Evolutionary conservation across 768 basidiomycete species (phyloP), one percentile per base, ranked within the genome.

Genomic region (Galerina marginata): DNA sequence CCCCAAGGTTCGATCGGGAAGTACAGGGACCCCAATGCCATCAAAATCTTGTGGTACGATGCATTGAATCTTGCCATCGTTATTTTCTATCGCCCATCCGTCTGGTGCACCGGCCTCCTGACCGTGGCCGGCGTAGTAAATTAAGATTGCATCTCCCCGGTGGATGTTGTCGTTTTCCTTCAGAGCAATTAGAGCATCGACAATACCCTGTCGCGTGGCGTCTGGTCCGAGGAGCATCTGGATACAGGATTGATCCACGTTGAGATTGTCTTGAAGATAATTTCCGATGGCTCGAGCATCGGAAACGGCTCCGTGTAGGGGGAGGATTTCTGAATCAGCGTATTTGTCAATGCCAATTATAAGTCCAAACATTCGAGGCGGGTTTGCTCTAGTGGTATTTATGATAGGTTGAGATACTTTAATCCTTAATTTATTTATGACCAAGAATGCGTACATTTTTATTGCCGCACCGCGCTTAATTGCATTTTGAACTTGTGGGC

Each of bases 111-210:
- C 12, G 23, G 23, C 16, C 12, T 49, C 39, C n/a, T 58, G 9
- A n/a, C 56, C 56, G 23, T 58, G 56, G 9, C 56, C 56, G 23
- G 56, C 56, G 14, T 48, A 58, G 14, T 46, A 58, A 43, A 58
- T 58, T 14, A 58, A 39, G 23, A 58, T 58, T 1, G 56, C 37
- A 26, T 58, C 56, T 36, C 40, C 48, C 4, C 15, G 16, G 6
- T 43, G 3, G 15, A 58, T 58, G 38, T 15, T 16, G 3, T 46
- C 14, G 15, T 44, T 44, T 4, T 7, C 39, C 11, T 55, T 40
- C 38, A 55, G 11, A 15, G 14, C 23, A 36, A 55, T 9, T 6
- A 55, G 39, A 40, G 54, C 54, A 15, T 55, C 26, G 54, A 55
- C 42, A 14, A 55, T 55, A 26, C 42, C 26, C 11, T 23, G 12